Conservation (phyloP, 2,329 filamentous ascomycete genomes). For the Xylaria sp. region DNA sequence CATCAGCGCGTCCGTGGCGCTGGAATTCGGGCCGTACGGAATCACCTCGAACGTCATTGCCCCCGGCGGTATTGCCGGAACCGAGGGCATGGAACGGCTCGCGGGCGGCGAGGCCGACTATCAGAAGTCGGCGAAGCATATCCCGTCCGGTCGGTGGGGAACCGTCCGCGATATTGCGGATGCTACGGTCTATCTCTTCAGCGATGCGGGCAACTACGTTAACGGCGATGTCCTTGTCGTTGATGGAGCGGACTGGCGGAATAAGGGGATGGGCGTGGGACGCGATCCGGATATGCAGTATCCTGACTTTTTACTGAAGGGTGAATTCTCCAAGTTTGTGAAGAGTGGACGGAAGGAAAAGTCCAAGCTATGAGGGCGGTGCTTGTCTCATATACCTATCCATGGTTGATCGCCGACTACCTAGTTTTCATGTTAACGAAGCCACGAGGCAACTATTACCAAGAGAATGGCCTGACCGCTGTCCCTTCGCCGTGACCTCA, state of each 20-base stretch:
- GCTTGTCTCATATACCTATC: no score
- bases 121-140: constrained; percentile 36
- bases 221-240: constrained; percentile 78
- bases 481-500: no score
- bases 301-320: constrained; percentile 44
- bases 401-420: background rate
- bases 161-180: constrained; percentile 85
- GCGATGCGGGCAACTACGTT: constrained; percentile 78
- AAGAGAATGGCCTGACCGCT: no score
- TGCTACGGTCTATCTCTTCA: constrained; percentile 84
- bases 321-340: constrained; percentile 36
- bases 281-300: constrained; percentile 46
- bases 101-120: constrained; percentile 37
- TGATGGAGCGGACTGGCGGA: constrained; percentile 56
- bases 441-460: background rate
- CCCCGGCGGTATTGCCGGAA: constrained; percentile 78
- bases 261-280: constrained; percentile 43
- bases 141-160: constrained; percentile 74
- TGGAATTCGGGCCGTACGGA: constrained; percentile 86
- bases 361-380: constrained; percentile 37
- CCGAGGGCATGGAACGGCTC: constrained; percentile 71
- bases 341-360: constrained; percentile 37
- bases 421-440: background rate
- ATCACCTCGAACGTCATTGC: constrained; percentile 84
- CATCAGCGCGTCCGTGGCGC: constrained; percentile 68